Percentiles rank a stretch among this genome's conserved stretches.
phyloP scores from a whole-genome alignment of 2,329 filamentous ascomycete species.

The Clonostachys solani region DNA sequence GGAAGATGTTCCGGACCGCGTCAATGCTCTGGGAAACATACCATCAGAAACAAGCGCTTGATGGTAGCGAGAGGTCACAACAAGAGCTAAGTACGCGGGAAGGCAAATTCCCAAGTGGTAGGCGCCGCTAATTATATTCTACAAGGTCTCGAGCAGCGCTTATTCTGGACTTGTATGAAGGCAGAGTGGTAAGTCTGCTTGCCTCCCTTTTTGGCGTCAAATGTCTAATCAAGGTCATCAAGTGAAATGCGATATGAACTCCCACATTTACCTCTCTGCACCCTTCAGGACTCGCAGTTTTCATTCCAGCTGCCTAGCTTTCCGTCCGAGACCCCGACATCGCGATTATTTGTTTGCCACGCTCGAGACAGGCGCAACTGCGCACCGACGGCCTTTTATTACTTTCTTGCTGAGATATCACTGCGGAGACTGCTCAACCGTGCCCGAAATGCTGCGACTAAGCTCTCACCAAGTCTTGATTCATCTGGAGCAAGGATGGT shows the following conservation, averaged over 20 bases:
- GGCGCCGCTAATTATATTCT: background rate
- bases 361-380: background rate
- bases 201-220: background rate
- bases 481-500: conserved; percentile 22
- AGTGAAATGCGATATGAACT: conserved; percentile 9
- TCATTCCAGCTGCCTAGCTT: conserved; percentile 7
- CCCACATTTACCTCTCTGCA: conserved; percentile 6
- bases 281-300: conserved; percentile 6
- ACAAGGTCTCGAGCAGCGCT: conserved; percentile 6
- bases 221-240: background rate
- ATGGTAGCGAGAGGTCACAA: conserved; percentile 1
- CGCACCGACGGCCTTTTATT: conserved; percentile 22
- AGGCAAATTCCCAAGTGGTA: no score
- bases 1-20: conserved; percentile 8
- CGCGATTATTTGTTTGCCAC: no score
- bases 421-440: conserved; percentile 67
- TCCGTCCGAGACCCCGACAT: background rate
- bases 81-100: conserved; percentile 6
- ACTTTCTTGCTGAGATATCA: conserved; percentile 74
- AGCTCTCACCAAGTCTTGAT: conserved; percentile 66
- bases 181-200: conserved; percentile 4
- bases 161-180: conserved; percentile 8
- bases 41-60: conserved; percentile 6
- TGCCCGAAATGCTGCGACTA: conserved; percentile 6
- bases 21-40: conserved; percentile 9